Conservation (phyloP, 768 basidiomycete genomes). For the Neoboletus subvelutipes region DNA sequence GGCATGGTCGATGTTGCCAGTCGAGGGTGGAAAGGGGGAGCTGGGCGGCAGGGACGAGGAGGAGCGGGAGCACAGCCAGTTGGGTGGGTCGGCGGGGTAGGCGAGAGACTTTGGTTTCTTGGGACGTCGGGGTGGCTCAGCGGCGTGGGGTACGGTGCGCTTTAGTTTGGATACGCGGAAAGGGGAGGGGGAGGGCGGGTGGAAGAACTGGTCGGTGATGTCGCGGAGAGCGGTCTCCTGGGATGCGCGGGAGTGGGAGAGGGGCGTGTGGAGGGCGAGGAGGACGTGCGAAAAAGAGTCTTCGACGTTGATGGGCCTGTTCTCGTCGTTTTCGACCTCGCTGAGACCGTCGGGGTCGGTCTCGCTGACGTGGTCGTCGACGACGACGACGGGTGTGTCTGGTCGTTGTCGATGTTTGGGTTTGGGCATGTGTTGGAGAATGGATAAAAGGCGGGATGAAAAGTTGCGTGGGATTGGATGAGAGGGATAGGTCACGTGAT, state of each 20-base stretch:
- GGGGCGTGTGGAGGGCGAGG: conserved; percentile 23
- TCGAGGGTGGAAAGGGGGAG: conserved; percentile 30
- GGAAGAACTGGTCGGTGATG: conserved; percentile 36
- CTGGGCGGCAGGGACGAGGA: conserved; percentile 36
- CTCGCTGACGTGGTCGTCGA: conserved; percentile 17
- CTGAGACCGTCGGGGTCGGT: conserved; percentile 16
- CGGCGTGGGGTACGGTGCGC: conserved; percentile 4
- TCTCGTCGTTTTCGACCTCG: conserved; percentile 15
- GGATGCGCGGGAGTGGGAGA: conserved; percentile 19
- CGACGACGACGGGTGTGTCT: conserved; percentile 8
- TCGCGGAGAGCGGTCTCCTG: conserved; percentile 29
- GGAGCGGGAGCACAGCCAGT: conserved; percentile 27
- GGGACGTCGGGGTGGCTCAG: conserved; percentile 32
- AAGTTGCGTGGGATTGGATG: conserved; percentile 23
- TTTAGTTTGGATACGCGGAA: conserved; percentile 26
- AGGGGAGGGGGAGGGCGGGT: conserved; percentile 33
- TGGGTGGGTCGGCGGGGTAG: conserved; percentile 33
- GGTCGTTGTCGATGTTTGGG: conserved; percentile 11
- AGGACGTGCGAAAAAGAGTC: conserved; percentile 1
- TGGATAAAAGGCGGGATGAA: not conserved
- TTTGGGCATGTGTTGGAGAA: conserved; percentile 11
- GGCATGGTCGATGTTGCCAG: conserved; percentile 13
- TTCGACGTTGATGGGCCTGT: conserved; percentile 7
- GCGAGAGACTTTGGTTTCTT: conserved; percentile 33
- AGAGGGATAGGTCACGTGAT: conserved; percentile 16